phyloP scores from a whole-genome alignment of 164 flowering plant species.

The Vitis rupestris region DNA sequence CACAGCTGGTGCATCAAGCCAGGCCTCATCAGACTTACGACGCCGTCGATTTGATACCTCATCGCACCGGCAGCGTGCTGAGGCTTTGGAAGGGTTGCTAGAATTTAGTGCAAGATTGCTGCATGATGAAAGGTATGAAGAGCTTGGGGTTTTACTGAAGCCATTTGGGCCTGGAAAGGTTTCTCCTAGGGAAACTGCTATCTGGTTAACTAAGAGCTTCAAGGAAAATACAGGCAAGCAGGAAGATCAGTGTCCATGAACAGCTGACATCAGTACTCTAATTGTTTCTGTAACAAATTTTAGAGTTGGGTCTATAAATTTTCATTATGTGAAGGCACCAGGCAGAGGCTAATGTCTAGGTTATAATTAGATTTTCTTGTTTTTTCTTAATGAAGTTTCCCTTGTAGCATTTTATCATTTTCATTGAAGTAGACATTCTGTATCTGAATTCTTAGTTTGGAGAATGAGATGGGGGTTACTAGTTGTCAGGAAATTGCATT shows the following conservation, averaged over 20 bases:
- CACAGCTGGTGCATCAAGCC: conserved; percentile 53
- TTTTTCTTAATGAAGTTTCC: background rate
- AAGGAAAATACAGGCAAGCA: conserved; percentile 59
- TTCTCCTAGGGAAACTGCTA: conserved; percentile 96
- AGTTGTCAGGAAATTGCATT: conserved; percentile 1
- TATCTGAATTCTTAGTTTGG: background rate
- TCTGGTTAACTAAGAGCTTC: conserved; percentile 95
- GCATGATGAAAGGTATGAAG: conserved; percentile 84
- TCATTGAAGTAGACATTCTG: background rate
- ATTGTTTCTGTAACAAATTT: background rate
- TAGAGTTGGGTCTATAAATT: conserved; percentile 1
- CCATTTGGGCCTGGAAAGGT: conserved; percentile 98
- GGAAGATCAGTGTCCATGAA: conserved; percentile 16
- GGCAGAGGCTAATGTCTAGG: conserved; percentile 9
- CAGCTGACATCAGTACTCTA: conserved; percentile 4
- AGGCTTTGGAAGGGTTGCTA: conserved; percentile 92
- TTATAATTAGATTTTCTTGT: background rate
- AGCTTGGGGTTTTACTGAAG: conserved; percentile 81
- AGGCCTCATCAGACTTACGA: conserved; percentile 54
- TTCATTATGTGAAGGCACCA: conserved; percentile 3
- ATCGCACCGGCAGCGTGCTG: conserved; percentile 92
- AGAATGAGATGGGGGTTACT: background rate
- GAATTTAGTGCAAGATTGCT: conserved; percentile 90
- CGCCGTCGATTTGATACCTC: conserved; percentile 69
- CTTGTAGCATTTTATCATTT: background rate